Percentiles rank a stretch among this genome's conserved stretches.
Conservation (phyloP, 140 eudicot genomes). For the Oenanthe javanica region DNA sequence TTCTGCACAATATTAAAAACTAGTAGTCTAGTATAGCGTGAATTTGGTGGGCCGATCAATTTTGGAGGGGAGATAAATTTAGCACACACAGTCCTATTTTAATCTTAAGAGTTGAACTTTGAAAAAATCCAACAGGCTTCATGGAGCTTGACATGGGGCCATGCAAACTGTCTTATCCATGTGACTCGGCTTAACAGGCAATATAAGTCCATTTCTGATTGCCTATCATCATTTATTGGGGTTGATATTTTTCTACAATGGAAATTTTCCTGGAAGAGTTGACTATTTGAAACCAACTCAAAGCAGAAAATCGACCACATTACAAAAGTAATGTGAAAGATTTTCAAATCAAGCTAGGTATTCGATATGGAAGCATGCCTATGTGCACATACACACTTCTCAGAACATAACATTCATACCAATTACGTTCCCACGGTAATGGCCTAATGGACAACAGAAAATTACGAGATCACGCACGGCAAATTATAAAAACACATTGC, state of each 20-base stretch:
- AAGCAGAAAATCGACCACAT: neutral
- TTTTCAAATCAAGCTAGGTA: neutral
- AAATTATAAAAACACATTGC: neutral
- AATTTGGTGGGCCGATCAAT: neutral
- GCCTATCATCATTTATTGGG: neutral
- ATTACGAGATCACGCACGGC: neutral
- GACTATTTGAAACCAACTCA: neutral
- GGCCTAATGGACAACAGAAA: neutral
- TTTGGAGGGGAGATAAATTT: neutral
- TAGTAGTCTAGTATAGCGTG: neutral
- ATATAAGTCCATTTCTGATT: neutral
- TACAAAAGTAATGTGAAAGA: neutral
- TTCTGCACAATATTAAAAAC: neutral
- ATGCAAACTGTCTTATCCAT: neutral
- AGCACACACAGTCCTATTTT: neutral
- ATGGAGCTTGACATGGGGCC: neutral
- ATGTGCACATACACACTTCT: neutral
- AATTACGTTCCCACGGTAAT: neutral
- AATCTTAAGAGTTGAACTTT: neutral
- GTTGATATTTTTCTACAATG: neutral
- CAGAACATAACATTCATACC: neutral
- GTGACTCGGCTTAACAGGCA: no score
- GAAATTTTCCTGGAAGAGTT: neutral
- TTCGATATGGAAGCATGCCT: neutral
- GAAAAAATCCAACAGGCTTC: neutral